phyloP scores from a whole-genome alignment of 1,139 yeast genomes.

The Candida tunisiensis region DNA sequence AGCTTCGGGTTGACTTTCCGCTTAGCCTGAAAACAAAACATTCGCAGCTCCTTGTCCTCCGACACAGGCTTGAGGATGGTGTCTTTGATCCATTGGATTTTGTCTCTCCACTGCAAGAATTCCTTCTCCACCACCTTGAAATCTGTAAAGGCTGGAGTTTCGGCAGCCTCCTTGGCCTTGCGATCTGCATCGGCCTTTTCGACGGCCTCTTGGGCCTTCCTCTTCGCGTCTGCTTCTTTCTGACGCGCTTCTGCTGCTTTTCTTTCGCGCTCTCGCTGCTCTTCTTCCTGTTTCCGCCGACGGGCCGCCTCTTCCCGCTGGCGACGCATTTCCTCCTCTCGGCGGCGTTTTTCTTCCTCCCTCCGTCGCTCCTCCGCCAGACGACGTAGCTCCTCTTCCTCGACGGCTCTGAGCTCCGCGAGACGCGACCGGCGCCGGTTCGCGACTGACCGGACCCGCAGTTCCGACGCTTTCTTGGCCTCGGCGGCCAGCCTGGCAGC shows the following conservation, averaged over 20 bases:
- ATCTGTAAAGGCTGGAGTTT: constrained; percentile 18
- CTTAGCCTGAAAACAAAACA: constrained; percentile 28
- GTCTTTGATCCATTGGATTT: constrained; percentile 41
- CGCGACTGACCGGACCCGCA: neutral
- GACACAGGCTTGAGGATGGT: constrained; percentile 19
- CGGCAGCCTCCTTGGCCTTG: neutral
- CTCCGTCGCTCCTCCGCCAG: neutral
- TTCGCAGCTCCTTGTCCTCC: constrained; percentile 22
- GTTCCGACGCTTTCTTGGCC: neutral
- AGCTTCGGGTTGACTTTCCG: constrained; percentile 74
- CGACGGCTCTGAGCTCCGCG: constrained; percentile 2
- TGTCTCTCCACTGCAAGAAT: constrained; percentile 35
- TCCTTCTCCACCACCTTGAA: constrained; percentile 26
- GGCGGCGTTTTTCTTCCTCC: constrained; percentile 1
- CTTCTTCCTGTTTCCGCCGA: constrained; percentile 2
- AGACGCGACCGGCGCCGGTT: neutral
- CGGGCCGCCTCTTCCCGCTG: constrained; percentile 2
- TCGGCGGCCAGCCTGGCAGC: constrained; percentile 1
- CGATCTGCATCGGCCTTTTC: neutral
- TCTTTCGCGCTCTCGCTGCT: constrained; percentile 2
- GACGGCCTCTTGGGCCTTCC: constrained; percentile 1
- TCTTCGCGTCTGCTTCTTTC: constrained; percentile 2
- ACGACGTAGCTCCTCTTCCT: constrained; percentile 1
- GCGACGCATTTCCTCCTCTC: constrained; percentile 2
- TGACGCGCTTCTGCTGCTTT: constrained; percentile 2